Conservation (phyloP, 768 basidiomycete genomes). For the Psilocybe tampanensis region DNA sequence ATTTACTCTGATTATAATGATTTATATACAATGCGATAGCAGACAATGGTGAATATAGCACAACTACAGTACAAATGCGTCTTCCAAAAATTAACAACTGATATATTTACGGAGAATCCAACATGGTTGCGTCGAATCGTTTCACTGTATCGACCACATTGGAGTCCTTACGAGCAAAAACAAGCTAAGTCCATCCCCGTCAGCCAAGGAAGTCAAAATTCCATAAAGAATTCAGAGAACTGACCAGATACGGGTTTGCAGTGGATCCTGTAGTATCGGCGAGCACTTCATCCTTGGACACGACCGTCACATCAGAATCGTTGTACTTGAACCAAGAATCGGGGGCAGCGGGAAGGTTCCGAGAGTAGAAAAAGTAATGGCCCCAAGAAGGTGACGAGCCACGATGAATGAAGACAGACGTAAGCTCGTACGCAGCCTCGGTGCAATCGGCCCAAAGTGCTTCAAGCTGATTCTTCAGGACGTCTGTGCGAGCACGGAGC, state of each 20-base stretch:
- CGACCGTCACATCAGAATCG: conserved; percentile 82
- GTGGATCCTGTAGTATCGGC: conserved; percentile 89
- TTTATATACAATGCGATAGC: conserved; percentile 8
- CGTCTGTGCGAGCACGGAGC: conserved; percentile 48
- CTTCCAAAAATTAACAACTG: conserved; percentile 13
- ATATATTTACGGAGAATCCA: conserved; percentile 18
- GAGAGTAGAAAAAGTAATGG: conserved; percentile 96
- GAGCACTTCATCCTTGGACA: conserved; percentile 80
- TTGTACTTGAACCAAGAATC: conserved; percentile 98
- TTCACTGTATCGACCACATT: conserved; percentile 84
- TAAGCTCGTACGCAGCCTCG: conserved; percentile 81
- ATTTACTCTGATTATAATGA: not conserved
- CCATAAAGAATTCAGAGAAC: conserved; percentile 25
- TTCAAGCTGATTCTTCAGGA: conserved; percentile 73
- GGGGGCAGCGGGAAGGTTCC: conserved; percentile 76
- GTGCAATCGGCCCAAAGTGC: conserved; percentile 70
- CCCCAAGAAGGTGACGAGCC: conserved; percentile 87
- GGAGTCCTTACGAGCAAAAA: conserved; percentile 79
- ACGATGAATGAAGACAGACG: conserved; percentile 94
- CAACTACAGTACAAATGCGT: conserved; percentile 21
- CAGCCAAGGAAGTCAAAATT: not conserved
- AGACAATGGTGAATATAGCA: conserved; percentile 10
- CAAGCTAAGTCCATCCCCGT: conserved; percentile 53
- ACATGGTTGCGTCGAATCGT: conserved; percentile 47
- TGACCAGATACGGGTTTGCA: conserved; percentile 87